Percentiles rank a stretch among this genome's conserved stretches.
Evolutionary conservation across 345 rosid genomes (phyloP).

Genomic region (Streptanthus diversifolius): DNA sequence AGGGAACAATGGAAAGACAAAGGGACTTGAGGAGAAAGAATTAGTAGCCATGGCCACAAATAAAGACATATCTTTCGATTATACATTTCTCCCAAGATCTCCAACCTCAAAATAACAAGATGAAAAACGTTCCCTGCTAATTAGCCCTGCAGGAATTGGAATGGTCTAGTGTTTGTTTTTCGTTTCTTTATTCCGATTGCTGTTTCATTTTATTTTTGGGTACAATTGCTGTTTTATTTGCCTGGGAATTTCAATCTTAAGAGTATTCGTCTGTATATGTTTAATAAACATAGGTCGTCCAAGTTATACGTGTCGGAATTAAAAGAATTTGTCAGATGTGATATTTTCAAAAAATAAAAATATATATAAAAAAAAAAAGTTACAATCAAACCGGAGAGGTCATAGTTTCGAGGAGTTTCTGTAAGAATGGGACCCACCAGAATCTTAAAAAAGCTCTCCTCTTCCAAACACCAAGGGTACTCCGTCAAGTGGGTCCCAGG

Average conservation of each 20-base stretch:
- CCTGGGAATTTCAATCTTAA: background rate
- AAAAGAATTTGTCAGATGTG: background rate
- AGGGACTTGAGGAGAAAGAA: slow-evolving; percentile 82
- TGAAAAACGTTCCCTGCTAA: slow-evolving; percentile 25
- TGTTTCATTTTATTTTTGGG: background rate
- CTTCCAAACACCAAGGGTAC: background rate
- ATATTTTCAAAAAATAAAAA: background rate
- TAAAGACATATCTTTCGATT: slow-evolving; percentile 61
- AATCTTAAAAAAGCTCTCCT: background rate
- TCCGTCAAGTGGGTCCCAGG: background rate
- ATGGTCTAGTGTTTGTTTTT: slow-evolving; percentile 32
- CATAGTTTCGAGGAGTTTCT: background rate
- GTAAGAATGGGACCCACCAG: slow-evolving; percentile 4
- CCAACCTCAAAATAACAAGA: background rate
- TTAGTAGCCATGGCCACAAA: slow-evolving; percentile 66
- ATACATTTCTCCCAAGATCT: background rate
- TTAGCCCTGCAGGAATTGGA: slow-evolving; percentile 37
- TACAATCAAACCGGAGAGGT: background rate
- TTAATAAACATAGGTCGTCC: background rate
- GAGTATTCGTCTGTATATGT: background rate
- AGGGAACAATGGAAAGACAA: slow-evolving; percentile 59
- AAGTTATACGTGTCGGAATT: background rate
- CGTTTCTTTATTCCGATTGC: slow-evolving; percentile 34
- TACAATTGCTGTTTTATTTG: slow-evolving; percentile 16
- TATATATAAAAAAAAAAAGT: background rate